A percentile compares a stretch with the other conserved stretches of the same genome.
Conservation (phyloP, 768 basidiomycete genomes). For the Russula sp. region DNA sequence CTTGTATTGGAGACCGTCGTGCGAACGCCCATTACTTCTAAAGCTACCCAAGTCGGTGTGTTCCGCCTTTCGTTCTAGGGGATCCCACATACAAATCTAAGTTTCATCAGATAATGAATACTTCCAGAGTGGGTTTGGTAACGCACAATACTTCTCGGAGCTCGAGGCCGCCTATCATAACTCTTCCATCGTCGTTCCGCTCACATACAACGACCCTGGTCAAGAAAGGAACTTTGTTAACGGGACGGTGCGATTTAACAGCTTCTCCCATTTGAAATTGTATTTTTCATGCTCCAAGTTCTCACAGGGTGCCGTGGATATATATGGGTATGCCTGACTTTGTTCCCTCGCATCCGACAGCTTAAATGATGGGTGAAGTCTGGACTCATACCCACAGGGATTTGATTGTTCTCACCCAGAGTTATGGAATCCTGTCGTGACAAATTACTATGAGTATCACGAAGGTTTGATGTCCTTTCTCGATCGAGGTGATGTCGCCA, state of each 20-base stretch:
- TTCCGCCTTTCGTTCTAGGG: not conserved
- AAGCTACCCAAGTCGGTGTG: slow-evolving; percentile 58
- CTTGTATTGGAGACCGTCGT: not conserved
- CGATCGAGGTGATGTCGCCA: not conserved
- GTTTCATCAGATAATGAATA: slow-evolving; percentile 69
- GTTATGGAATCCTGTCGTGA: slow-evolving; percentile 60
- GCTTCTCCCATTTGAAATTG: not conserved
- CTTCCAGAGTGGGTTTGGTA: slow-evolving; percentile 45
- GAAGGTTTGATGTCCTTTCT: slow-evolving; percentile 32
- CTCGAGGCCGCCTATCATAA: slow-evolving; percentile 54
- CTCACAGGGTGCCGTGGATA: slow-evolving; percentile 64
- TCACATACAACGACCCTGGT: slow-evolving; percentile 73
- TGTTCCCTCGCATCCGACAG: not conserved
- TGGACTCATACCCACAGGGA: slow-evolving; percentile 70
- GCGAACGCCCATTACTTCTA: slow-evolving; percentile 4
- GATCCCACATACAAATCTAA: not conserved
- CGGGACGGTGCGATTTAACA: slow-evolving; percentile 51
- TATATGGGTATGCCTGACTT: slow-evolving; percentile 53
- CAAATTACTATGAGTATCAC: slow-evolving; percentile 67
- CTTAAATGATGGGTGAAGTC: slow-evolving; percentile 7
- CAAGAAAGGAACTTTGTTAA: slow-evolving; percentile 60
- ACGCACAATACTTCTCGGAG: slow-evolving; percentile 58
- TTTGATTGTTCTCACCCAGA: slow-evolving; percentile 79
- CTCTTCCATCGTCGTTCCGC: slow-evolving; percentile 60
- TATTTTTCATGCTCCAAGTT: not conserved